A percentile compares a stretch with the other conserved stretches of the same genome.
These are phyloP conservation scores for Nyssa sinensis DNA, from an alignment of 148 eudicot genomes.

Conservation along the genomic window DNA sequence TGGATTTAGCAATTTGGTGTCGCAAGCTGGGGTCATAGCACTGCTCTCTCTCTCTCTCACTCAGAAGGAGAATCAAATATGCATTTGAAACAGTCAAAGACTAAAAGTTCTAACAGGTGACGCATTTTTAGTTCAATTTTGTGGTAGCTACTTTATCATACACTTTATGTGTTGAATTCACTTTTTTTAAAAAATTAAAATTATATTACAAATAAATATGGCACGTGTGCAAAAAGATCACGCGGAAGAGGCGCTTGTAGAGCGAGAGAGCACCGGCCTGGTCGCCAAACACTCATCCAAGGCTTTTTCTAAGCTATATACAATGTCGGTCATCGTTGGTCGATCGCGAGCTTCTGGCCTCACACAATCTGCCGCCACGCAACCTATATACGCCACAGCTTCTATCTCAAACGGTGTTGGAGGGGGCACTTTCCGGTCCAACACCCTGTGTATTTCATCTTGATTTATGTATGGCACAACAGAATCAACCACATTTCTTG, in stretches of 20 bases:
- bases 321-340: slow-evolving; percentile 73
- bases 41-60: neutral
- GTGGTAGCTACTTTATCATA: neutral
- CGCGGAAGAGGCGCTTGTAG: slow-evolving; percentile 36
- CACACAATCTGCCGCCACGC: slow-evolving; percentile 72
- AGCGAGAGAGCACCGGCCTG: slow-evolving; percentile 35
- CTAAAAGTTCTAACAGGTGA: neutral
- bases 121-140: neutral
- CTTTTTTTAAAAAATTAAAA: neutral
- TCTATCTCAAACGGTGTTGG: slow-evolving; percentile 83
- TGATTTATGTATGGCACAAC: slow-evolving; percentile 53
- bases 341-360: slow-evolving; percentile 44
- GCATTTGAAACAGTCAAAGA: neutral
- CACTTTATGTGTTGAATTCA: neutral
- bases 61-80: neutral
- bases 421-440: slow-evolving; percentile 59
- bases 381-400: slow-evolving; percentile 62
- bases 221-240: slow-evolving; percentile 2
- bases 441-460: slow-evolving; percentile 63
- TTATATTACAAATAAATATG: neutral
- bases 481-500: slow-evolving; percentile 73
- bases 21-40: too few relatives aligned
- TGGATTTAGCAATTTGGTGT: neutral
- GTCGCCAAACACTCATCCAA: slow-evolving; percentile 48
- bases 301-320: slow-evolving; percentile 59